phyloP scores from a whole-genome alignment of 2,329 filamentous ascomycete species.

The Rutstroemia sp. region DNA sequence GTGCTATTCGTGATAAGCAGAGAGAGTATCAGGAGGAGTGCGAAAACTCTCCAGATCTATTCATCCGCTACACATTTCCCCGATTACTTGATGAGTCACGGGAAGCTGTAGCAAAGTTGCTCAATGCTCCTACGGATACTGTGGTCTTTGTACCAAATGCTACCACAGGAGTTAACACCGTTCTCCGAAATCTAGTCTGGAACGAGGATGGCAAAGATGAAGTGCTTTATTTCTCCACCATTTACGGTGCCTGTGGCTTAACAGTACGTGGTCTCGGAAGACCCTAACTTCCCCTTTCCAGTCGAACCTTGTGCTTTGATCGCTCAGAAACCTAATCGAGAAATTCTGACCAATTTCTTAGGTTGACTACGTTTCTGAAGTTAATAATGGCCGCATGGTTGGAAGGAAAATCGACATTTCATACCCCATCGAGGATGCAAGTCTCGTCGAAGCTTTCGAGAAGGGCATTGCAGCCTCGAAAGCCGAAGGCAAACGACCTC shows the following conservation, averaged over 20 bases:
- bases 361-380: slow-evolving; percentile 61
- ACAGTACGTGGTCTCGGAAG: slow-evolving; percentile 37
- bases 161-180: slow-evolving; percentile 68
- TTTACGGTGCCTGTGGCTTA: slow-evolving; percentile 56
- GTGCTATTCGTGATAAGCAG: slow-evolving; percentile 49
- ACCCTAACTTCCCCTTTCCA: neutral
- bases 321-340: neutral
- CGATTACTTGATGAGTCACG: slow-evolving; percentile 57
- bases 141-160: slow-evolving; percentile 78
- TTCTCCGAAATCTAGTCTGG: slow-evolving; percentile 70
- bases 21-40: slow-evolving; percentile 57
- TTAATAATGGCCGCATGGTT: slow-evolving; percentile 37
- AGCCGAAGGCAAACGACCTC: slow-evolving; percentile 52
- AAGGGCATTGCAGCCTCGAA: slow-evolving; percentile 46
- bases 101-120: slow-evolving; percentile 52
- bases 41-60: slow-evolving; percentile 66
- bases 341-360: neutral
- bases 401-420: slow-evolving; percentile 49
- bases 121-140: slow-evolving; percentile 58
- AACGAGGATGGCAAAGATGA: slow-evolving; percentile 54
- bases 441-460: slow-evolving; percentile 55
- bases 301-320: neutral
- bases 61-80: slow-evolving; percentile 64
- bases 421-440: slow-evolving; percentile 65
- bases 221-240: slow-evolving; percentile 63